These are phyloP conservation scores for Henckelia pumila DNA, from an alignment of 257 asterid genomes.

Conservation along the genomic window DNA sequence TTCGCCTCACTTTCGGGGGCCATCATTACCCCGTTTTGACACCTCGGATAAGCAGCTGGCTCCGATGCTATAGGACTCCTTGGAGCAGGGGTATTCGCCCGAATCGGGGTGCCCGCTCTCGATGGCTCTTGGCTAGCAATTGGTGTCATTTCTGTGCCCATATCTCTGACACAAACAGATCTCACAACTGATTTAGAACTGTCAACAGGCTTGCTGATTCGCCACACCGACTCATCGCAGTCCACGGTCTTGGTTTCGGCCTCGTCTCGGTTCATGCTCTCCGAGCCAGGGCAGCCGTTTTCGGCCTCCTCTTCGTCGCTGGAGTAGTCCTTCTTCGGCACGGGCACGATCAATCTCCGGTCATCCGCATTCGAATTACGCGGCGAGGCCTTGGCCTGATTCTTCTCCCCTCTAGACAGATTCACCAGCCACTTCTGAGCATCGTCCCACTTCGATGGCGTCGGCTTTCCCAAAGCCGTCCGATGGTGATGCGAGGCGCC, in stretches of 20 bases:
- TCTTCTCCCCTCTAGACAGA: conserved; percentile 65
- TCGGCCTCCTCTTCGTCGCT: conserved; percentile 45
- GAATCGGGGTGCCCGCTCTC: conserved; percentile 78
- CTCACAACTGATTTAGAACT: conserved; percentile 51
- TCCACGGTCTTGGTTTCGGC: conserved; percentile 74
- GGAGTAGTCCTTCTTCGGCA: conserved; percentile 49
- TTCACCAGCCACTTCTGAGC: conserved; percentile 97
- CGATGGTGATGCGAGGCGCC: conserved; percentile 50
- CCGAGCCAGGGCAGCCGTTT: conserved; percentile 7
- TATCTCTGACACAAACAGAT: conserved; percentile 79
- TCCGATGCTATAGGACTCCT: conserved; percentile 65
- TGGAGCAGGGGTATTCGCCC: conserved; percentile 59
- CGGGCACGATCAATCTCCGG: conserved; percentile 64
- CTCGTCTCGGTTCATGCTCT: conserved; percentile 30
- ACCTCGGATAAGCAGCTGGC: conserved; percentile 53
- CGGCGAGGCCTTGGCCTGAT: conserved; percentile 56
- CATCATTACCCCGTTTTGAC: conserved; percentile 34
- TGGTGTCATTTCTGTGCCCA: conserved; percentile 99
- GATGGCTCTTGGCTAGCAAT: conserved; percentile 91
- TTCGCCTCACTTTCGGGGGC: conserved; percentile 17
- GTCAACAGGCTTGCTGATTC: conserved; percentile 46
- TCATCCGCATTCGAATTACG: conserved; percentile 94
- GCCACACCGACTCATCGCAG: conserved; percentile 66
- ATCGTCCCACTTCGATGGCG: conserved; percentile 98
- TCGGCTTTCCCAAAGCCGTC: conserved; percentile 66